Evolutionary conservation across 345 rosid genomes (phyloP).

Genomic region (Aurinia saxatilis): DNA sequence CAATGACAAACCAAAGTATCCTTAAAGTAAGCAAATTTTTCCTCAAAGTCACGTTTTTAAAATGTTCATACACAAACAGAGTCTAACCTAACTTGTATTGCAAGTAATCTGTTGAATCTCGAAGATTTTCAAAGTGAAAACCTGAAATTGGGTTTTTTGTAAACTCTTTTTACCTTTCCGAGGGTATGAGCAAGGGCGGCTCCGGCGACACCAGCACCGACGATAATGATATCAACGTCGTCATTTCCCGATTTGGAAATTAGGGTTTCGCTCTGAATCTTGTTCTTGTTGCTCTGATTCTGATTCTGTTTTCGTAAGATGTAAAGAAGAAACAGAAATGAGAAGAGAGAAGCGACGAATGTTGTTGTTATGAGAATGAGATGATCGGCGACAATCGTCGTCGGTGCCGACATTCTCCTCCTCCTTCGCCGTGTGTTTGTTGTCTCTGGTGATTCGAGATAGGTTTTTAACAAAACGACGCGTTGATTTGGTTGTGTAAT

Average conservation of each 20-base stretch:
- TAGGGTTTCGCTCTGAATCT: background rate
- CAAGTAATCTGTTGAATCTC: slow-evolving; percentile 2
- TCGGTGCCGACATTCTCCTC: background rate
- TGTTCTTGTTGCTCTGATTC: slow-evolving; percentile 1
- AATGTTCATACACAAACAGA: background rate
- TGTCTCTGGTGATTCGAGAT: background rate
- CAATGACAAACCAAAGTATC: background rate
- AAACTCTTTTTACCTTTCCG: slow-evolving; percentile 42
- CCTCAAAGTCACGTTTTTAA: background rate
- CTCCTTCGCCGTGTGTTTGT: background rate
- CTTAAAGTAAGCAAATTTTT: background rate
- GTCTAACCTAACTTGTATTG: slow-evolving; percentile 10
- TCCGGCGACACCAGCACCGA: slow-evolving; percentile 89
- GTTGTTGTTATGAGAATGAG: background rate
- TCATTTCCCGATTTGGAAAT: slow-evolving; percentile 5
- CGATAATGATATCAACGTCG: slow-evolving; percentile 47
- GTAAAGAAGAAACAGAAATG: slow-evolving; percentile 9
- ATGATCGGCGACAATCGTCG: slow-evolving; percentile 11
- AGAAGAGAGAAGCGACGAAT: slow-evolving; percentile 1
- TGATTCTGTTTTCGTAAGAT: background rate
- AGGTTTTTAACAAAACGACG: background rate
- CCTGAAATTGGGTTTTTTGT: background rate
- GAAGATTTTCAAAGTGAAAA: background rate
- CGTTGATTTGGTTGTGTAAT: background rate
- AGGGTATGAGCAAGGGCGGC: slow-evolving; percentile 76